Conservation (phyloP, 306 rosid genomes). For the Clitoria ternatea region DNA sequence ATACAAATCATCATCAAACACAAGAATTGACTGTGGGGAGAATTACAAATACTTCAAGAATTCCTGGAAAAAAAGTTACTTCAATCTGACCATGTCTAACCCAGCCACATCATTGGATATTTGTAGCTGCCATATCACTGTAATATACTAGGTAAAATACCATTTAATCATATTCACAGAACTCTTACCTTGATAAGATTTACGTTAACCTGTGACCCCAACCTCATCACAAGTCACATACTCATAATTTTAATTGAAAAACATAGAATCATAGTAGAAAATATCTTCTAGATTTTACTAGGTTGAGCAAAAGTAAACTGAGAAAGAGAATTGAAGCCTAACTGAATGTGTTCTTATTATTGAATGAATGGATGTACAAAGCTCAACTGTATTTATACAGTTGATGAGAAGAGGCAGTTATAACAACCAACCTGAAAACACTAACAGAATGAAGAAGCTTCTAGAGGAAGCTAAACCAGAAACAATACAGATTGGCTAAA, state of each 20-base stretch:
- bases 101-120: neutral
- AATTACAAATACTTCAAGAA: neutral
- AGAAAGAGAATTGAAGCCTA: too few relatives aligned
- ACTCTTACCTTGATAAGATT: neutral
- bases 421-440: too few relatives aligned
- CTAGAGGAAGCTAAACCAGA: too few relatives aligned
- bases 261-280: constrained; percentile 4
- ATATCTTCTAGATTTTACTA: neutral
- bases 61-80: neutral
- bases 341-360: too few relatives aligned
- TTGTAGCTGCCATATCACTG: neutral
- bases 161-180: neutral
- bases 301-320: too few relatives aligned
- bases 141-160: neutral
- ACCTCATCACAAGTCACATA: constrained; percentile 9
- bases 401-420: too few relatives aligned
- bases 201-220: neutral
- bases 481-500: too few relatives aligned
- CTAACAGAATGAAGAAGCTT: too few relatives aligned
- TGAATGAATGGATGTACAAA: too few relatives aligned
- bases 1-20: neutral
- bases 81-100: neutral
- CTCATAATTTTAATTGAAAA: constrained; percentile 1
- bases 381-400: too few relatives aligned
- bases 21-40: neutral